These are phyloP conservation scores for Fraxinus latifolia DNA, from an alignment of 305 asterid species.

Conservation along the genomic window DNA sequence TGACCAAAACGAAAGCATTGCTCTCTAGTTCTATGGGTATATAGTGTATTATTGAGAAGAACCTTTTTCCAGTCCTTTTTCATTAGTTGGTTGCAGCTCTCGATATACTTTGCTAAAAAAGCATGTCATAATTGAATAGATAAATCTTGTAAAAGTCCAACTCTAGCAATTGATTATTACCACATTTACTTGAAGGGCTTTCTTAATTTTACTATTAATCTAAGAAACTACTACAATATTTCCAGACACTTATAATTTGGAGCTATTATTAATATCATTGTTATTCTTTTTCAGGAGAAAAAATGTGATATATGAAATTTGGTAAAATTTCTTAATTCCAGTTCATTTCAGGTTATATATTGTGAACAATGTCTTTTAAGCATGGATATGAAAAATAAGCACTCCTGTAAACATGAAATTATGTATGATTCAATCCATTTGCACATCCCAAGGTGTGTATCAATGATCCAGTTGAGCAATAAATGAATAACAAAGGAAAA, in stretches of 20 bases:
- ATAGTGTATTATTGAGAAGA: not conserved
- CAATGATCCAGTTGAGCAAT: not conserved
- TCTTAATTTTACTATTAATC: not conserved
- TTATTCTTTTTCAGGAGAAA: not conserved
- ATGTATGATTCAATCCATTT: not conserved
- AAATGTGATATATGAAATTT: not conserved
- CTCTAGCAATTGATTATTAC: not conserved
- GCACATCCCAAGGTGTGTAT: not conserved
- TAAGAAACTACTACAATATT: not conserved
- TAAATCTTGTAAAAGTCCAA: not conserved
- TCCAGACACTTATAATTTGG: not conserved
- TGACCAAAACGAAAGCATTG: not conserved
- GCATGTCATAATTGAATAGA: not conserved
- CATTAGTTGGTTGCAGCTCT: not conserved
- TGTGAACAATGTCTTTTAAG: not conserved
- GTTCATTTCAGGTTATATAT: not conserved
- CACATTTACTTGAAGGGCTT: not conserved
- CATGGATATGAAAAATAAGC: not conserved
- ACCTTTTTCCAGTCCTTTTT: not conserved
- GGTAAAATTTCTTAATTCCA: not conserved
- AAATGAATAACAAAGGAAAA: not conserved
- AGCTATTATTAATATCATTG: not conserved
- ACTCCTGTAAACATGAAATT: not conserved
- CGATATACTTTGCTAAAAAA: not conserved
- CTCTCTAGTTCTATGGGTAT: not conserved